Percentiles rank a stretch among this genome's conserved stretches.
phyloP scores from a whole-genome alignment of 805 yeast genomes.

The Metschnikowia matae region DNA sequence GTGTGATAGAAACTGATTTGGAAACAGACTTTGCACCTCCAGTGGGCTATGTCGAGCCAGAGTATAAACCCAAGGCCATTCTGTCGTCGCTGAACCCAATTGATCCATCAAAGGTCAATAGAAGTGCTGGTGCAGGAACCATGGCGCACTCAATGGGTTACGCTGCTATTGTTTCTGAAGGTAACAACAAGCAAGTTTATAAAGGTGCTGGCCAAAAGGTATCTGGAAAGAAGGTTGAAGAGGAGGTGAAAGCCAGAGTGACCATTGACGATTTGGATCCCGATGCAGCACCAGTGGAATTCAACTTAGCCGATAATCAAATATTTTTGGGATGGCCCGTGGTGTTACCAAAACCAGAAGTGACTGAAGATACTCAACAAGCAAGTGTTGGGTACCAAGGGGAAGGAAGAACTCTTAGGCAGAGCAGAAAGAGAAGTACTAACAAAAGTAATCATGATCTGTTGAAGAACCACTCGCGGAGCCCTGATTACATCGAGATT shows the following conservation, averaged over 20 bases:
- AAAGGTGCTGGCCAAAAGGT: constrained; percentile 66
- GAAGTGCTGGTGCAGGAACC: constrained; percentile 51
- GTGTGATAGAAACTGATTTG: constrained; percentile 94
- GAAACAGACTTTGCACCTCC: constrained; percentile 99
- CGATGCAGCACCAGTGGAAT: constrained; percentile 64
- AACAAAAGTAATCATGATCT: constrained; percentile 38
- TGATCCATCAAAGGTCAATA: constrained; percentile 31
- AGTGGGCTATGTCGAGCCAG: constrained; percentile 95
- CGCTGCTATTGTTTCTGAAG: constrained; percentile 49
- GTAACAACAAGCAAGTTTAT: constrained; percentile 31
- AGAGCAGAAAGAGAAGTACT: constrained; percentile 66
- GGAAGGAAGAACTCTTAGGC: constrained; percentile 71
- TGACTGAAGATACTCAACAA: constrained; percentile 22
- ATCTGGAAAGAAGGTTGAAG: constrained; percentile 49
- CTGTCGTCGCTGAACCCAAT: constrained; percentile 33
- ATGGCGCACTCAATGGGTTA: constrained; percentile 77
- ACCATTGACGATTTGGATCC: constrained; percentile 45
- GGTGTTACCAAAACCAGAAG: constrained; percentile 38
- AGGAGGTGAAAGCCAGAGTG: constrained; percentile 20
- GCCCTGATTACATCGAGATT: constrained; percentile 79
- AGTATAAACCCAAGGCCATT: constrained; percentile 43
- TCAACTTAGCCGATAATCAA: constrained; percentile 77
- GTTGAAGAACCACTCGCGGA: constrained; percentile 58
- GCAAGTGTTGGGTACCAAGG: constrained; percentile 46
- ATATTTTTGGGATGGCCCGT: constrained; percentile 92